Evolutionary conservation across 176 grass and related monocot genomes (phyloP).

Genomic region (Coix lacrymajobi): DNA sequence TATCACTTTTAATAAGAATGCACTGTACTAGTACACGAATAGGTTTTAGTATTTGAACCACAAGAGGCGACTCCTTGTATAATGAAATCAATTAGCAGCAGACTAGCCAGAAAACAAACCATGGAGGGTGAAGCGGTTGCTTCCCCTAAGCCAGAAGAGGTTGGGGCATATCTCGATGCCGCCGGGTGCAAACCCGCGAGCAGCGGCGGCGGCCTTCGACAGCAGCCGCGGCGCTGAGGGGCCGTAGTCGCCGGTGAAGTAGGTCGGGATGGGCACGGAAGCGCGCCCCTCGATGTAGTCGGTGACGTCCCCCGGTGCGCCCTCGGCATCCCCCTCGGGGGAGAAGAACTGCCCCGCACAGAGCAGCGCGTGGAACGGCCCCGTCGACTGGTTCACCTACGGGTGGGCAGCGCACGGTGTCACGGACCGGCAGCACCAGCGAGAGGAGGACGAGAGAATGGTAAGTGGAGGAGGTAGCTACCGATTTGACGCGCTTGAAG

Average conservation of each 20-base stretch:
- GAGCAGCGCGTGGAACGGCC: constrained; percentile 81
- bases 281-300: constrained; percentile 81
- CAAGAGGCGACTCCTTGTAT: neutral
- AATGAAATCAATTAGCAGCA: constrained; percentile 1
- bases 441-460: neutral
- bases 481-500: constrained; percentile 84
- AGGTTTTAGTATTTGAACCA: neutral
- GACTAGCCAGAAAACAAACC: constrained; percentile 22
- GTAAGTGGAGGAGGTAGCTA: neutral
- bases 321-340: constrained; percentile 27
- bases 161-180: constrained; percentile 80
- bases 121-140: constrained; percentile 67
- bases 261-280: constrained; percentile 75
- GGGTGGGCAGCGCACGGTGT: neutral
- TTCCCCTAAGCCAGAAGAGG: constrained; percentile 92
- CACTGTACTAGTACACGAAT: neutral
- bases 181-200: constrained; percentile 43
- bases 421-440: neutral
- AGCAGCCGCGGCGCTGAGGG: constrained; percentile 47
- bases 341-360: constrained; percentile 92
- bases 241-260: constrained; percentile 92
- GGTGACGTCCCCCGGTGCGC: constrained; percentile 32
- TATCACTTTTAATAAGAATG: neutral
- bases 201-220: constrained; percentile 35
- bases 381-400: constrained; percentile 84